phyloP scores from a whole-genome alignment of 192 early-diverging fungal genomes.

The Coemansia brasiliensis region DNA sequence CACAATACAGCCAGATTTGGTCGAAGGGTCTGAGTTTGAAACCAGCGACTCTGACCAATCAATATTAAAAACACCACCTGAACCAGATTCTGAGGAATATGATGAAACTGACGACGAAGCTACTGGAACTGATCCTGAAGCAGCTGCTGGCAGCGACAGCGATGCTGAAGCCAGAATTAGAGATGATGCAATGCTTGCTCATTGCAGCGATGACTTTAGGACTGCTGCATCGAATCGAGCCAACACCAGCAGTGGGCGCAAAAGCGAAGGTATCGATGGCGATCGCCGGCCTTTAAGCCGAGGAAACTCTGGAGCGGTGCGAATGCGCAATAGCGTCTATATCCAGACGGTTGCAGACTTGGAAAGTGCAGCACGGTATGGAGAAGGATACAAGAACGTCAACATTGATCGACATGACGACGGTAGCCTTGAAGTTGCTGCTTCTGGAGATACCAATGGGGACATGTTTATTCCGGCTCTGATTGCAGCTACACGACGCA shows the following conservation, averaged over 20 bases:
- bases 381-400: constrained; percentile 51
- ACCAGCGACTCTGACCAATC: constrained; percentile 42
- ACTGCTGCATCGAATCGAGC: neutral
- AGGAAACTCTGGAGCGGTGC: constrained; percentile 9
- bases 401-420: constrained; percentile 44
- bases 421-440: constrained; percentile 35
- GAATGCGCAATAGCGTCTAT: constrained; percentile 27
- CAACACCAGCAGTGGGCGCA: constrained; percentile 2
- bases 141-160: neutral
- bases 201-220: no score
- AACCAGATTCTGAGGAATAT: constrained; percentile 11
- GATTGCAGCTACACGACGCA: constrained; percentile 46
- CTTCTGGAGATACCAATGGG: constrained; percentile 8
- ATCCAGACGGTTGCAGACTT: constrained; percentile 40
- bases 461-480: constrained; percentile 49
- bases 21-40: constrained; percentile 18
- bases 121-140: neutral
- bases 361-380: constrained; percentile 39
- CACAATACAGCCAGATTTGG: constrained; percentile 3
- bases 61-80: constrained; percentile 38
- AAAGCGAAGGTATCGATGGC: neutral
- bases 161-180: no score
- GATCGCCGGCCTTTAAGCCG: constrained; percentile 24
- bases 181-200: no score
- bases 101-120: constrained; percentile 1